Evolutionary conservation across 768 basidiomycete genomes (phyloP).

Genomic region (Agaricus blazei): DNA sequence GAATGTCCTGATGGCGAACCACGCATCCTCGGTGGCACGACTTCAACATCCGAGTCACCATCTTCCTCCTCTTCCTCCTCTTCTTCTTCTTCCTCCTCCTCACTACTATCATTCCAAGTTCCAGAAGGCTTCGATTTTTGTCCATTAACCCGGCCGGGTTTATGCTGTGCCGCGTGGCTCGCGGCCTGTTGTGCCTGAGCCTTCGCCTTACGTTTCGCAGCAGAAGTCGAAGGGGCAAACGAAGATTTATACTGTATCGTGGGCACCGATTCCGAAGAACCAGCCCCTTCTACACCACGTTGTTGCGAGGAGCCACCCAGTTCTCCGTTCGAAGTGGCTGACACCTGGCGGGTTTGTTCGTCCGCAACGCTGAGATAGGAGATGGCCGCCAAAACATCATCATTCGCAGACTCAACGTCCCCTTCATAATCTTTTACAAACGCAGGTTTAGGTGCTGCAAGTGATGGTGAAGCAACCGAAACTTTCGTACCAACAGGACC

Average conservation of each 20-base stretch:
- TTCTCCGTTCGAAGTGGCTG: slow-evolving; percentile 10
- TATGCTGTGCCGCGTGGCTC: slow-evolving; percentile 69
- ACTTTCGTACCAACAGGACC: background rate
- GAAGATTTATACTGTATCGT: slow-evolving; percentile 65
- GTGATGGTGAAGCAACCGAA: background rate
- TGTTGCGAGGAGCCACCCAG: slow-evolving; percentile 30
- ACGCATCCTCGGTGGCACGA: slow-evolving; percentile 18
- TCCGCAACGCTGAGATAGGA: slow-evolving; percentile 64
- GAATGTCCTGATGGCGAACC: slow-evolving; percentile 1
- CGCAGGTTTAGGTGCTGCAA: background rate
- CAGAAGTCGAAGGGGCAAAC: slow-evolving; percentile 82
- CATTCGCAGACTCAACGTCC: slow-evolving; percentile 43
- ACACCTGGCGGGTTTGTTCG: slow-evolving; percentile 22
- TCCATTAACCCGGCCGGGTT: slow-evolving; percentile 64
- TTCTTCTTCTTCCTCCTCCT: slow-evolving; percentile 83
- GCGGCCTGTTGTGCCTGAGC: slow-evolving; percentile 81
- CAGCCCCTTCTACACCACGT: background rate
- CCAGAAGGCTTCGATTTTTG: slow-evolving; percentile 54
- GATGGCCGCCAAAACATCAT: slow-evolving; percentile 75
- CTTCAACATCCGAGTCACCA: slow-evolving; percentile 56
- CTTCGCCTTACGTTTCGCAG: slow-evolving; percentile 80
- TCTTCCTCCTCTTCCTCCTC: slow-evolving; percentile 69
- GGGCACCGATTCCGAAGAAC: background rate
- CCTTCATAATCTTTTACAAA: slow-evolving; percentile 9
- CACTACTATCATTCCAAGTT: slow-evolving; percentile 68